Conservation (phyloP, 768 basidiomycete genomes). For the Russula griseocarnosa region DNA sequence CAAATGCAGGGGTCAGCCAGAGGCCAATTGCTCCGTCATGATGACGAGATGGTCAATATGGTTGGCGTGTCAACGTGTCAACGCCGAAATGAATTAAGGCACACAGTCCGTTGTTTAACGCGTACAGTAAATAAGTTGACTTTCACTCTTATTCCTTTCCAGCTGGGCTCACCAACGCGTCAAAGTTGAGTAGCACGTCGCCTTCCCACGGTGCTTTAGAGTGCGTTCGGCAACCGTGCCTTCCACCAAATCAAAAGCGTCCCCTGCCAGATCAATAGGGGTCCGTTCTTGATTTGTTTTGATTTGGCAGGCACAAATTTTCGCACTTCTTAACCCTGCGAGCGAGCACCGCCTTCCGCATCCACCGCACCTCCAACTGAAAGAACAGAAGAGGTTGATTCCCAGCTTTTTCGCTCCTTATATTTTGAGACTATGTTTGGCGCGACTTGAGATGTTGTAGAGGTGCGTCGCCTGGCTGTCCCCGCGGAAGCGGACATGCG, state of each 20-base stretch:
- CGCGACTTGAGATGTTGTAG: slow-evolving; percentile 51
- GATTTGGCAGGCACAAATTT: too few species aligned
- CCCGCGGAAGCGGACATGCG: too few species aligned
- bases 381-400: slow-evolving; percentile 79
- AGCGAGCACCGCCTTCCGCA: slow-evolving; percentile 75
- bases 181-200: slow-evolving; percentile 86
- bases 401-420: slow-evolving; percentile 83
- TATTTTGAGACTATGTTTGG: slow-evolving; percentile 80
- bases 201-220: slow-evolving; percentile 89
- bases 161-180: slow-evolving; percentile 72
- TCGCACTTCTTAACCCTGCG: too few species aligned
- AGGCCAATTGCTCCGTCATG: slow-evolving; percentile 89
- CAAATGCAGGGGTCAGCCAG: slow-evolving; percentile 86
- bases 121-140: slow-evolving; percentile 42
- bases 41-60: slow-evolving; percentile 86
- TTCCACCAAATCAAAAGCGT: too few species aligned
- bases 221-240: too few species aligned
- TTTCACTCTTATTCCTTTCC: not conserved
- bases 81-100: slow-evolving; percentile 85
- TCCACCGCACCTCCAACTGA: slow-evolving; percentile 89
- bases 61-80: slow-evolving; percentile 61
- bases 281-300: too few species aligned
- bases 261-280: too few species aligned
- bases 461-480: too few species aligned
- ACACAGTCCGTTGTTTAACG: slow-evolving; percentile 90